Base-by-base conservation (phyloP, 2,329 filamentous ascomycete genomes). In the Hypoxylon sp. region DNA sequence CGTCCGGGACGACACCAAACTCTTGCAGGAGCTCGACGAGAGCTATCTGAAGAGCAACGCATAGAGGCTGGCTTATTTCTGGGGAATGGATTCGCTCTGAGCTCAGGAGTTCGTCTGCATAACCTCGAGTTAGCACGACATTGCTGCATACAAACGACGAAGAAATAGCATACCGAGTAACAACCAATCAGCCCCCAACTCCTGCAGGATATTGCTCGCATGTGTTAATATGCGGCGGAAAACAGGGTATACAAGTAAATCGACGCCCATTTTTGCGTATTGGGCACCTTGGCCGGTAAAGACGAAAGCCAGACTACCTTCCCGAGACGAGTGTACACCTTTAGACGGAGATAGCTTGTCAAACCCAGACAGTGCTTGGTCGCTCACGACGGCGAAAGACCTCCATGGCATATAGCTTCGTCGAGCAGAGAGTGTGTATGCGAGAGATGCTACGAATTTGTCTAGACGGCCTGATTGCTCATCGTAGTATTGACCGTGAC, bases 201-300 rank as follows among this genome's bases (percentile, higher is more conserved):
- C 3, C 3, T 15, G 9, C 64, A 67, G 20, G 7, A 51, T 33
- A 4, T 37, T 26, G 18, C 41, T 55, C 24, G 23, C n/a, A n/a
- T n/a, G n/a, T n/a, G n/a, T n/a, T n/a, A n/a, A n/a, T n/a, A n/a
- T n/a, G n/a, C n/a, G n/a, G n/a, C n/a, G n/a, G n/a, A n/a, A n/a
- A n/a, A n/a, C n/a, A n/a, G n/a, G n/a, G n/a, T n/a, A n/a, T n/a
- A n/a, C n/a, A n/a, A n/a, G n/a, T n/a, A n/a, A n/a, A n/a, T n/a
- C n/a, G n/a, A n/a, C n/a, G n/a, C 64, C 68, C 68, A 67, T 70
- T 8, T 17, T 49, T 5, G 41, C 26, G 47, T 63, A 68, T 20
- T 70, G 68, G 0, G 67, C 67, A 3, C 68, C 68, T 26, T 70
- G 67, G 9, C 68, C 68, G 2, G 69, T 71, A 51, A 74, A 73